A percentile compares a stretch with the other conserved stretches of the same genome.
These are phyloP conservation scores for Sugiyamaella smithiae DNA, from an alignment of 805 yeast genomes.

Conservation along the genomic window DNA sequence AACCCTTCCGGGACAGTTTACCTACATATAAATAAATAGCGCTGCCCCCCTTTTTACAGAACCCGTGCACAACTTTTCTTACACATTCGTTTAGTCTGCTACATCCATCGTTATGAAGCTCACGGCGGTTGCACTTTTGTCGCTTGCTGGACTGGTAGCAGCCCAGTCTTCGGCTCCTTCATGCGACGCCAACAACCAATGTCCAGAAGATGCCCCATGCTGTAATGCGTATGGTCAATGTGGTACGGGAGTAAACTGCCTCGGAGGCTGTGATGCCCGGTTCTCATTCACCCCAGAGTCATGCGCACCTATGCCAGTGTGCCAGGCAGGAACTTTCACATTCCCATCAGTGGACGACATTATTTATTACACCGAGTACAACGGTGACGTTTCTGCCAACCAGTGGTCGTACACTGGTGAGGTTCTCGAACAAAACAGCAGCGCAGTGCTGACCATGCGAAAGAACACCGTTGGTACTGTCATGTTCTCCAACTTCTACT, in stretches of 20 bases:
- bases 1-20: too few relatives aligned
- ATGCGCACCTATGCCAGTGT: constrained; percentile 84
- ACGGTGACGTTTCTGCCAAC: constrained; percentile 66
- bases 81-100: neutral
- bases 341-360: constrained; percentile 36
- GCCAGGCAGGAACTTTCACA: constrained; percentile 41
- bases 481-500: constrained; percentile 68
- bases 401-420: constrained; percentile 68
- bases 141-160: constrained; percentile 25
- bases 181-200: constrained; percentile 54
- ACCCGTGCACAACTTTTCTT: neutral
- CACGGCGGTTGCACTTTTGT: constrained; percentile 13
- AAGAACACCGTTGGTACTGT: constrained; percentile 72
- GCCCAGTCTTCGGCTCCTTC: constrained; percentile 27
- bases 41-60: neutral
- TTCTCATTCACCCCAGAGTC: constrained; percentile 62
- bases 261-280: constrained; percentile 84
- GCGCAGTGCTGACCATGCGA: constrained; percentile 74
- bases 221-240: constrained; percentile 79
- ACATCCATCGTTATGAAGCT: constrained; percentile 7
- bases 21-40: constrained; percentile 5
- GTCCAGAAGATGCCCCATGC: constrained; percentile 83
- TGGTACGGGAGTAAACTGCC: constrained; percentile 74
- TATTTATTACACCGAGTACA: constrained; percentile 41
- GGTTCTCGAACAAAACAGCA: constrained; percentile 49